Percentiles rank a stretch among this genome's conserved stretches.
phyloP scores from a whole-genome alignment of 2,329 filamentous ascomycete genomes.

The Nakataea oryzae region DNA sequence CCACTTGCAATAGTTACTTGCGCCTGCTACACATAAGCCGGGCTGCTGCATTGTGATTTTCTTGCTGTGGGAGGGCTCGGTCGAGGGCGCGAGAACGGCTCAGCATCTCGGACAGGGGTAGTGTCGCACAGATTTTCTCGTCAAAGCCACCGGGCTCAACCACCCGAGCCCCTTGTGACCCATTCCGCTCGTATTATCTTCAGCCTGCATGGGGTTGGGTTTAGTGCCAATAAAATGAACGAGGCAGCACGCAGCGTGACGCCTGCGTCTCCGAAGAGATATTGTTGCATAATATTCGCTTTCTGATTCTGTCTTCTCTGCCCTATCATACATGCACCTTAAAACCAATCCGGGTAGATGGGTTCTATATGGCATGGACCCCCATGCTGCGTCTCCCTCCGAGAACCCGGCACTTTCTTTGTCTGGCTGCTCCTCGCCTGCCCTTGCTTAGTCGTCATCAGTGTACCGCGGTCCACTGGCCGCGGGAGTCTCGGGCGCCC shows the following conservation, averaged over 20 bases:
- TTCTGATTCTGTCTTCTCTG: background rate
- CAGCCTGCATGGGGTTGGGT: too few relatives aligned
- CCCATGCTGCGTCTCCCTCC: background rate
- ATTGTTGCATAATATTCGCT: background rate
- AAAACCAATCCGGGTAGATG: background rate
- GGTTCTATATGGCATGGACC: background rate
- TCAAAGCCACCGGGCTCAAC: too few relatives aligned
- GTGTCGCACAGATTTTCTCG: background rate
- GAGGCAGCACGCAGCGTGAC: background rate
- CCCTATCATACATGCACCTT: background rate
- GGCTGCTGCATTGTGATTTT: too few relatives aligned
- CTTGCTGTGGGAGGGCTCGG: background rate
- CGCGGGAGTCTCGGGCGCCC: conserved; percentile 49
- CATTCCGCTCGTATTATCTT: too few relatives aligned
- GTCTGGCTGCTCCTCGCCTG: background rate
- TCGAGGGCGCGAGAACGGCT: background rate
- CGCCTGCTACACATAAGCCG: too few relatives aligned
- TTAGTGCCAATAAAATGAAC: background rate
- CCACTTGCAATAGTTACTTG: too few relatives aligned
- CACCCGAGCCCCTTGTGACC: too few relatives aligned
- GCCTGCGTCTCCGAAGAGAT: background rate
- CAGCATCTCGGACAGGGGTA: background rate
- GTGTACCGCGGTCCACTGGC: conserved; percentile 45
- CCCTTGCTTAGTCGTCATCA: conserved; percentile 32
- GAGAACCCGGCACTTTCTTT: background rate